A percentile compares a stretch with the other conserved stretches of the same genome.
phyloP scores from a whole-genome alignment of 352 stramenopile genomes.

The Phytophthora fragariae region DNA sequence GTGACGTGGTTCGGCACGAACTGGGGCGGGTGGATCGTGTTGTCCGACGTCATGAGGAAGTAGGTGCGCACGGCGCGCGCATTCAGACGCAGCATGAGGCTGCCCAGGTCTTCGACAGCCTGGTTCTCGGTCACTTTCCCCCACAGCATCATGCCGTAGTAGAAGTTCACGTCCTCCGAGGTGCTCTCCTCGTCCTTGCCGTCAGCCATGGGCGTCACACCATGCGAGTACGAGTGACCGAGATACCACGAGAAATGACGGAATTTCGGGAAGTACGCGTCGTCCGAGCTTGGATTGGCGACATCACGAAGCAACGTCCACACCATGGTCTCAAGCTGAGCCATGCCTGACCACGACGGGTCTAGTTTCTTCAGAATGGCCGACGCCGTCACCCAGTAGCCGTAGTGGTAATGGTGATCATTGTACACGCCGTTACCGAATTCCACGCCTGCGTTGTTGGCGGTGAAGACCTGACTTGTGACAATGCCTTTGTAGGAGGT shows the following conservation, averaged over 20 bases:
- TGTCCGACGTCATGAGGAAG: conserved; percentile 78
- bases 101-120: conserved; percentile 71
- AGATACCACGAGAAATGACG: conserved; percentile 83
- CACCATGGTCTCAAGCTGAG: conserved; percentile 70
- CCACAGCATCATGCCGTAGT: conserved; percentile 85
- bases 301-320: conserved; percentile 78
- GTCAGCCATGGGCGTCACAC: conserved; percentile 68
- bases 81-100: conserved; percentile 78
- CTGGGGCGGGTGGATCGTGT: conserved; percentile 68
- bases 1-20: conserved; percentile 83
- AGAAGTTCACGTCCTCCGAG: conserved; percentile 85
- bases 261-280: conserved; percentile 76
- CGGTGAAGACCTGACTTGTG: conserved; percentile 58
- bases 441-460: conserved; percentile 66
- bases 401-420: conserved; percentile 88
- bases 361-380: conserved; percentile 77
- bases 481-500: conserved; percentile 76
- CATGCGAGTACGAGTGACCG: conserved; percentile 81
- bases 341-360: conserved; percentile 62
- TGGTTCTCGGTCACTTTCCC: conserved; percentile 66
- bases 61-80: conserved; percentile 73
- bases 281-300: conserved; percentile 64
- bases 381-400: conserved; percentile 77
- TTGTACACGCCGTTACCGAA: conserved; percentile 88
- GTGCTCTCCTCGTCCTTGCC: conserved; percentile 83